Evolutionary conservation across 176 grass and related monocot genomes (phyloP), one percentile per base, ranked within the genome.

Genomic region (Oryza meyeriana): DNA sequence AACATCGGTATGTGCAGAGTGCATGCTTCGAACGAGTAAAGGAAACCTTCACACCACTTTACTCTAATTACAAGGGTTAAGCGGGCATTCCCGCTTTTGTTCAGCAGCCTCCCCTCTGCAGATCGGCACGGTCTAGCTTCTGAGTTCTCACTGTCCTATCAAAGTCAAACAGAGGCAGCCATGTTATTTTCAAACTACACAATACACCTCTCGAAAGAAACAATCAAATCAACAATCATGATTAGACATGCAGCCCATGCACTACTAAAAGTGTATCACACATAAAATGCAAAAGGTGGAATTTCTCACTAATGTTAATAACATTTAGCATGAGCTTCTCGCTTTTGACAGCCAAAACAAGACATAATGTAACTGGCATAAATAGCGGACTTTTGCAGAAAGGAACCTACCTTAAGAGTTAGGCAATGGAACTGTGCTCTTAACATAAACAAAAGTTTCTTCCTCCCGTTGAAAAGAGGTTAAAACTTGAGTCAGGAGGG

Each of bases 401-500:
- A 26, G 74, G 14, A 11, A 38, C 36, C 28, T 61, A 88, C 69
- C 81, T 87, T 64, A 47, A 40, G n/a, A 75, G 82, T 79, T 84
- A 44, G 74, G n/a, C 12, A 45, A 67, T 80, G 61, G 11, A 27
- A 6, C n/a, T 5, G 18, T 32, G 31, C 48, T 65, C 30, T 84
- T 24, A 52, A 50, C 18, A 39, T 36, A 69, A 80, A 14, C 2
- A 16, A 71, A 34, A 36, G 26, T 32, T 64, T 59, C 10, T 64
- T 29, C 18, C 64, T 71, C 68, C 80, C 44, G 68, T 71, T 70
- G 64, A 77, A 36, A 12, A 75, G 4, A 79, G 66, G 38, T 57
- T 57, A 79, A 45, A 85, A 81, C 33, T 88, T 64, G 52, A 81
- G 61, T 79, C 32, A 79, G 50, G 79, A 82, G 70, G 64, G 71